Percentiles rank a stretch among this genome's conserved stretches.
These are phyloP conservation scores for Cytospora paraplurivora DNA, from an alignment of 2,329 filamentous ascomycete genomes.

Conservation along the genomic window DNA sequence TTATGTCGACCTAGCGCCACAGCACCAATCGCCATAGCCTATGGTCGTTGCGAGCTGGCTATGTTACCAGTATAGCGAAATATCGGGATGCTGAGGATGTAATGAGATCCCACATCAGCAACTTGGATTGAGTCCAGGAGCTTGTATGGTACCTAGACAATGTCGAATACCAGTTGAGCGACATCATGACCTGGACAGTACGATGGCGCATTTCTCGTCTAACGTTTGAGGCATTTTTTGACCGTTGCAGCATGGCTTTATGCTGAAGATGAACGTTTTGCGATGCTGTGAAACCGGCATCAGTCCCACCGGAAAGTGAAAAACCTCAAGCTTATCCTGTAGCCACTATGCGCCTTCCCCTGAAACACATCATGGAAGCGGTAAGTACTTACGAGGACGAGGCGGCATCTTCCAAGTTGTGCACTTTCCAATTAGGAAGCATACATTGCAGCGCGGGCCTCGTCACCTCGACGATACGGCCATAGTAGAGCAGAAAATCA, in stretches of 20 bases:
- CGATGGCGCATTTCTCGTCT: too few relatives aligned
- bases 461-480: not conserved
- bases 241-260: slow-evolving; percentile 2
- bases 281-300: slow-evolving; percentile 14
- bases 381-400: slow-evolving; percentile 4
- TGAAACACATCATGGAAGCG: too few relatives aligned
- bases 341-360: slow-evolving; percentile 14
- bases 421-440: slow-evolving; percentile 1
- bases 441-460: not conserved
- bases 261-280: slow-evolving; percentile 11
- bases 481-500: not conserved
- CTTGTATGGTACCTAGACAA: not conserved
- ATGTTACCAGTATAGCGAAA: not conserved
- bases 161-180: not conserved
- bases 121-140: not conserved
- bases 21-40: not conserved
- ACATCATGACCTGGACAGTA: not conserved
- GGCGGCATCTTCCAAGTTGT: not conserved
- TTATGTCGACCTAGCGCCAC: not conserved
- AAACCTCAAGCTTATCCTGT: slow-evolving; percentile 1
- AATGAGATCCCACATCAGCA: too few relatives aligned
- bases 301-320: not conserved
- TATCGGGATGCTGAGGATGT: not conserved
- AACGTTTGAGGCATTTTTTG: slow-evolving; percentile 8
- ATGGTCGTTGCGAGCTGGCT: not conserved